Evolutionary conservation across 805 yeast species (phyloP).

Genomic region (Metschnikowia hibisci): DNA sequence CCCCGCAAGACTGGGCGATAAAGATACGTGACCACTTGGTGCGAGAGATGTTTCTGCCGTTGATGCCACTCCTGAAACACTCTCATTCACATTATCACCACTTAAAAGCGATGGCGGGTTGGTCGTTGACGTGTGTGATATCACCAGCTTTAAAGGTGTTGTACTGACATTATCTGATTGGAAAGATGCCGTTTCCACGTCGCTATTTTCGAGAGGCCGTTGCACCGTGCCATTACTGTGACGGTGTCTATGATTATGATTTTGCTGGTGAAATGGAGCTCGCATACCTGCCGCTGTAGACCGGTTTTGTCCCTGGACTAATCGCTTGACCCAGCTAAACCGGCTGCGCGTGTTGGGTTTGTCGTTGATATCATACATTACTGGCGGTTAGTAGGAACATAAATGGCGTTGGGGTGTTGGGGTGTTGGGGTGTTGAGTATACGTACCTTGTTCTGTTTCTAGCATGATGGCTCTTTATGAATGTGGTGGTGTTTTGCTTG

Average conservation of each 20-base stretch:
- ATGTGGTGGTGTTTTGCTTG: no score
- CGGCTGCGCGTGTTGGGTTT: slow-evolving; percentile 30
- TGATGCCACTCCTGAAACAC: slow-evolving; percentile 35
- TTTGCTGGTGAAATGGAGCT: slow-evolving; percentile 11
- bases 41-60: slow-evolving; percentile 51
- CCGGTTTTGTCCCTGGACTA: slow-evolving; percentile 35
- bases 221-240: slow-evolving; percentile 7
- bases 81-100: slow-evolving; percentile 27
- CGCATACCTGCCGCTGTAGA: slow-evolving; percentile 7
- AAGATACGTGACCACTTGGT: slow-evolving; percentile 31
- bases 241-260: slow-evolving; percentile 1
- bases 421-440: no score
- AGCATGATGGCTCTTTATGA: slow-evolving; percentile 1
- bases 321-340: slow-evolving; percentile 39
- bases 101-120: slow-evolving; percentile 39
- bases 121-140: slow-evolving; percentile 37
- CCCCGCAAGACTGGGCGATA: slow-evolving; percentile 13
- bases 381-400: slow-evolving; percentile 4
- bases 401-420: no score
- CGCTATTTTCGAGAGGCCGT: slow-evolving; percentile 13
- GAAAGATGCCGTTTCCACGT: slow-evolving; percentile 13
- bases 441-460: slow-evolving; percentile 2
- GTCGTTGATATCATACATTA: slow-evolving; percentile 16
- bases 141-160: slow-evolving; percentile 44
- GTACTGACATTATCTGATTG: slow-evolving; percentile 43